Percentiles rank a stretch among this genome's conserved stretches.
phyloP scores from a whole-genome alignment of 257 asterid species.

The Solanum neorickii region DNA sequence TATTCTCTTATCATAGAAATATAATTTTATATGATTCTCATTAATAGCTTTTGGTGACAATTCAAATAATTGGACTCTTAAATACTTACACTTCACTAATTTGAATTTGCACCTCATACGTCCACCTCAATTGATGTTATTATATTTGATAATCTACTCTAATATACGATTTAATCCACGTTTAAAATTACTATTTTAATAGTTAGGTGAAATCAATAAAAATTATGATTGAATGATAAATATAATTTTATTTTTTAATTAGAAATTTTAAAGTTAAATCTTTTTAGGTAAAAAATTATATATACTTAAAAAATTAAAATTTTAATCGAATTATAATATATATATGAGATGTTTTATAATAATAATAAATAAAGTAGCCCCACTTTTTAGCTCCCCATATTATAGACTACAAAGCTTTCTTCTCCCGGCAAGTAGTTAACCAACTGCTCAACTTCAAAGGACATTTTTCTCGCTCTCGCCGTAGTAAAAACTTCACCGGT shows the following conservation, averaged over 20 bases:
- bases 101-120: neutral
- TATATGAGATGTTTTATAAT: no score
- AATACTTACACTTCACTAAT: neutral
- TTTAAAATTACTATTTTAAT: neutral
- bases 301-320: neutral
- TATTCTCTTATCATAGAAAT: neutral
- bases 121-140: neutral
- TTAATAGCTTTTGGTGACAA: neutral
- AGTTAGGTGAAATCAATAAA: neutral
- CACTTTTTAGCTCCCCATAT: neutral
- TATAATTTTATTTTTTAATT: no score
- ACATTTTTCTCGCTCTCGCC: neutral
- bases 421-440: neutral
- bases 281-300: no score
- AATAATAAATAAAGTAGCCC: neutral
- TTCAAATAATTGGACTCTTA: neutral
- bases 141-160: neutral
- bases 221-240: no score
- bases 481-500: neutral
- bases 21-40: neutral
- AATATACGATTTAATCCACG: neutral
- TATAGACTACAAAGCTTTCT: neutral
- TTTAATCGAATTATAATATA: neutral
- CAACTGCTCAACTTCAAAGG: neutral
- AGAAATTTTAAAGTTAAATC: no score